Conservation (phyloP, 2,329 filamentous ascomycete genomes). For the Berkeleyomyces basicola region DNA sequence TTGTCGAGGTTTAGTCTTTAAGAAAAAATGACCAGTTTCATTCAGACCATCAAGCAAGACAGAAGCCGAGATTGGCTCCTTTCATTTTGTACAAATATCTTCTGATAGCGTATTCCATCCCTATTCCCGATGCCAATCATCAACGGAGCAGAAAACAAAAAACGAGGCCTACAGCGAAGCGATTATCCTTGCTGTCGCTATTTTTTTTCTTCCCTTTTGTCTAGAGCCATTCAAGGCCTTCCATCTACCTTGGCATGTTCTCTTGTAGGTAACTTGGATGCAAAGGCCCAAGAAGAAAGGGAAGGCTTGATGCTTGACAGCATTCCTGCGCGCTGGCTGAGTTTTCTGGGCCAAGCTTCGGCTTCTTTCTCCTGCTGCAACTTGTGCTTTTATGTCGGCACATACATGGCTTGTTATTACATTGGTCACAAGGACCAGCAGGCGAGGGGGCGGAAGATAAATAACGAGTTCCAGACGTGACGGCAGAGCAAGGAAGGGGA, state of each 20-base stretch:
- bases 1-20: too few relatives aligned
- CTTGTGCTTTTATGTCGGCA: too few relatives aligned
- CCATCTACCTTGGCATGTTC: too few relatives aligned
- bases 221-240: not conserved
- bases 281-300: not conserved
- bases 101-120: not conserved
- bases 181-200: too few relatives aligned
- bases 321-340: not conserved
- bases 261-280: too few relatives aligned
- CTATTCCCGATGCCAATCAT: not conserved
- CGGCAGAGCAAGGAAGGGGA: too few relatives aligned
- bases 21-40: not conserved
- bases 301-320: not conserved
- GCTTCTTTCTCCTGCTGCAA: too few relatives aligned
- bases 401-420: too few relatives aligned
- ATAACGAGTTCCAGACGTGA: too few relatives aligned
- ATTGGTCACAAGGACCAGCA: too few relatives aligned
- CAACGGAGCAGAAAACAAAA: not conserved
- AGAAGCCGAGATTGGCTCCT: not conserved
- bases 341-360: too few relatives aligned
- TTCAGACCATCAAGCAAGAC: not conserved
- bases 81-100: not conserved
- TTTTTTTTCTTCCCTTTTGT: not conserved
- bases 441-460: too few relatives aligned
- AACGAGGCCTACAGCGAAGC: not conserved